Evolutionary conservation across 2,329 filamentous ascomycete species (phyloP), one percentile per base, ranked within the genome.

Genomic region (Neonectria neomacrospora): DNA sequence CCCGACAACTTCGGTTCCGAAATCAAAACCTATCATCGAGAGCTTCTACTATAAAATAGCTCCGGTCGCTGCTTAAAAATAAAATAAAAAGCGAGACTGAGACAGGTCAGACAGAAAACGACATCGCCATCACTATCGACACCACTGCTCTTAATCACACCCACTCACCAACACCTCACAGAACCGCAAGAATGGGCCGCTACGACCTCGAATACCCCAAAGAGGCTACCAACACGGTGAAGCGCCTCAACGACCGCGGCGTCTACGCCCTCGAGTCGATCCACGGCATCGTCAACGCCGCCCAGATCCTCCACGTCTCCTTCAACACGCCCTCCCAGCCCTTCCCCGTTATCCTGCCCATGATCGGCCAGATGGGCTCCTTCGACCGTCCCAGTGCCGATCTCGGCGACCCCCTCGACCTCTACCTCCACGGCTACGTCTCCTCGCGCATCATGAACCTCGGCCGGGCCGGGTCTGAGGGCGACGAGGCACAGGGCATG

Each of bases 361-460:
- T 96, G 92, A 92, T 96, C 72, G 92, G 92, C 54, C 89, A 92
- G 71, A 91, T 96, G 85, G 91, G 88, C 12, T 91, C 89, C 23
- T 96, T 90, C 75, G 82, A 83, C 9, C 80, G 81, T 0, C 90
- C 90, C 5, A 89, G 85, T 57, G 83, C 87, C 16, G 82, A 83
- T 55, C 77, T 86, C 18, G 83, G 85, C 54, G 89, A 93, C 67
- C 88, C 90, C 0, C 82, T 93, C 5, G 90, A 94, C 61, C 85
- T 91, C 65, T 96, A 96, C 76, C 85, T 97, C 8, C 93, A 97
- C 78, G 93, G 93, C 74, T 96, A 95, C 77, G 90, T 95, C 70
- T 92, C 89, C 63, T 89, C 89, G 1, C 90, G 93, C 8, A 82
- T 97, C 34, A 91, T 95, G 83, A 90, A 90, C 67, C 77, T 91